phyloP scores from a whole-genome alignment of 1,284 basidiomycete species.

The Naganishia cerealis region DNA sequence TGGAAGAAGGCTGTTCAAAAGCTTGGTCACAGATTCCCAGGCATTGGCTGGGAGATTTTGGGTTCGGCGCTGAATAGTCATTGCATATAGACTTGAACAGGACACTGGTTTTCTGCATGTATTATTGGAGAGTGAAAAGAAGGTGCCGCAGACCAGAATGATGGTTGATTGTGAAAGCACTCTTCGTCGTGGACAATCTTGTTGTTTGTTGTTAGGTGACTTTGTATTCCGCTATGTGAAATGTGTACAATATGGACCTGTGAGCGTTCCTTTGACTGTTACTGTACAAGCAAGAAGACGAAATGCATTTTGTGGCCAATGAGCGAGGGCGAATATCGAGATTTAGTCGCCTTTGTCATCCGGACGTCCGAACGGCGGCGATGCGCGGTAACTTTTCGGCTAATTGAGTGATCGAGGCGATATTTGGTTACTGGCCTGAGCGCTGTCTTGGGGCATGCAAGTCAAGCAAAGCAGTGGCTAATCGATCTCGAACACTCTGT shows the following conservation, averaged over 20 bases:
- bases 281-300: not conserved
- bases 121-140: not conserved
- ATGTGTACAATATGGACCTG: not conserved
- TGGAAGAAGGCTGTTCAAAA: not conserved
- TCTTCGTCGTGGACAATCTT: not conserved
- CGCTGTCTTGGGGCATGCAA: not conserved
- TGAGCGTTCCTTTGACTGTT: not conserved
- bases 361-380: conserved; percentile 10
- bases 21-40: not conserved
- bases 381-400: conserved; percentile 19
- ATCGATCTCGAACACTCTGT: not conserved
- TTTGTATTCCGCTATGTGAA: not conserved
- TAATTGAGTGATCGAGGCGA: conserved; percentile 11
- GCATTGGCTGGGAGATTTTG: not conserved
- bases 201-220: not conserved
- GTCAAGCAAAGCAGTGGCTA: not conserved
- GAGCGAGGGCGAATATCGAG: not conserved
- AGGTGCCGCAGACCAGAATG: conserved; percentile 2
- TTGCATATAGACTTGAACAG: conserved; percentile 7
- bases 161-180: not conserved
- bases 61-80: not conserved
- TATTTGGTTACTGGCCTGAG: not conserved
- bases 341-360: conserved; percentile 18
- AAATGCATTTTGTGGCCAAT: not conserved
- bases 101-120: not conserved